Conservation (phyloP, 2,329 filamentous ascomycete genomes). For the Trichoderma gracile region DNA sequence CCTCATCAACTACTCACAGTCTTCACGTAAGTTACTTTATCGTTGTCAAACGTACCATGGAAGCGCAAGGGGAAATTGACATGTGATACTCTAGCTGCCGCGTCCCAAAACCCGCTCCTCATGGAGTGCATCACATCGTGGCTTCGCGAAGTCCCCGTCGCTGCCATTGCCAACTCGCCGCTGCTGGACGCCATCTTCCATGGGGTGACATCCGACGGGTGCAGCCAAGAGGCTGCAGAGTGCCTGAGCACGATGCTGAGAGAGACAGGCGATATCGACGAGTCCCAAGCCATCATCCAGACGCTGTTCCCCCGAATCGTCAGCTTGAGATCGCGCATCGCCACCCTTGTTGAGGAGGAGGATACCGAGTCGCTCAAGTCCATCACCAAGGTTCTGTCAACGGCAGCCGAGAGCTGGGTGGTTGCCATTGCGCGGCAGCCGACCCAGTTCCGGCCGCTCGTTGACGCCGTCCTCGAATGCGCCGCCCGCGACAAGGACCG, state of each 20-base stretch:
- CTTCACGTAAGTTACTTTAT: slow-evolving; percentile 69
- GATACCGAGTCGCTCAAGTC: slow-evolving; percentile 86
- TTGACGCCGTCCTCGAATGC: slow-evolving; percentile 91
- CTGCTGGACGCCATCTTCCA: slow-evolving; percentile 79
- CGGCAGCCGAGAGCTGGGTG: slow-evolving; percentile 93
- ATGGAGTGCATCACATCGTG: slow-evolving; percentile 96
- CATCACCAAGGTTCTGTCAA: slow-evolving; percentile 84
- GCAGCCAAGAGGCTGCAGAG: slow-evolving; percentile 86
- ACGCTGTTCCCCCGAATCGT: slow-evolving; percentile 79
- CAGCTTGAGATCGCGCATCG: slow-evolving; percentile 73
- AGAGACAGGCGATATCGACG: slow-evolving; percentile 92
- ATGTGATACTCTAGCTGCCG: slow-evolving; percentile 55
- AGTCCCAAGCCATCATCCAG: slow-evolving; percentile 79
- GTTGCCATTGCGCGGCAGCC: slow-evolving; percentile 86
- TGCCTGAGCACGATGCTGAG: slow-evolving; percentile 89
- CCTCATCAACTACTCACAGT: slow-evolving; percentile 86
- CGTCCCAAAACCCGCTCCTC: slow-evolving; percentile 82
- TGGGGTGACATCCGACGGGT: slow-evolving; percentile 71
- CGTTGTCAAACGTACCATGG: not conserved
- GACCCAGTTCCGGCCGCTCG: slow-evolving; percentile 75
- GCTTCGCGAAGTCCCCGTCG: slow-evolving; percentile 87
- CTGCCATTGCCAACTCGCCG: slow-evolving; percentile 80
- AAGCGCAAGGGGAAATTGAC: not conserved
- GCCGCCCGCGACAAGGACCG: slow-evolving; percentile 82
- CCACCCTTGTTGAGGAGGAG: slow-evolving; percentile 72